phyloP scores from a whole-genome alignment of 306 rosid genomes.

The Astragalus glycyphyllos region DNA sequence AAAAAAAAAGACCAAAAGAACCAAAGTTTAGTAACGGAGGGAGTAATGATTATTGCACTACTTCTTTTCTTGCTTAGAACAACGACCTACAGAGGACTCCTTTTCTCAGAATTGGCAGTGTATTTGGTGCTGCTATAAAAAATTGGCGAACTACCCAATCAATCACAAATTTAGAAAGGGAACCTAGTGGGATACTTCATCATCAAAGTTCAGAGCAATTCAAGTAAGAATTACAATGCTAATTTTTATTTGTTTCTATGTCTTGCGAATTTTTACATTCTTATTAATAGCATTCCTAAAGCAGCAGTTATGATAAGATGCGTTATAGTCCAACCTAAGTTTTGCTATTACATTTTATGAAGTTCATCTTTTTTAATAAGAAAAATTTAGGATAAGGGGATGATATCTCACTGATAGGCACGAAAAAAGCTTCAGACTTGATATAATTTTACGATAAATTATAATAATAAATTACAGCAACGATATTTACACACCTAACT shows the following conservation, averaged over 20 bases:
- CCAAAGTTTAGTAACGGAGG: too few relatives aligned
- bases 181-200: slow-evolving; percentile 34
- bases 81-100: slow-evolving; percentile 55
- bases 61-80: slow-evolving; percentile 58
- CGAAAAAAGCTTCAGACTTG: too few relatives aligned
- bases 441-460: too few relatives aligned
- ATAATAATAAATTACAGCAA: too few relatives aligned
- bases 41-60: slow-evolving; percentile 51
- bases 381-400: too few relatives aligned
- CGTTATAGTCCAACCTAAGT: background rate
- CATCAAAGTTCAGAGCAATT: slow-evolving; percentile 44
- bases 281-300: slow-evolving; percentile 1
- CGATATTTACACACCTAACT: too few relatives aligned
- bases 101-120: slow-evolving; percentile 45
- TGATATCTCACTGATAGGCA: too few relatives aligned
- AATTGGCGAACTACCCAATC: slow-evolving; percentile 30
- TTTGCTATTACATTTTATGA: background rate
- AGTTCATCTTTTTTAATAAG: background rate
- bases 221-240: slow-evolving; percentile 46
- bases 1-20: too few relatives aligned
- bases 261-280: background rate
- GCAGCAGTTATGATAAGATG: background rate
- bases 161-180: slow-evolving; percentile 11
- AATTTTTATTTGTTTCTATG: background rate
- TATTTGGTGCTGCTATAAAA: slow-evolving; percentile 46